A percentile compares a stretch with the other conserved stretches of the same genome.
Conservation (phyloP, 1,139 yeast species). For the Pneumocystis oryctolagi region DNA sequence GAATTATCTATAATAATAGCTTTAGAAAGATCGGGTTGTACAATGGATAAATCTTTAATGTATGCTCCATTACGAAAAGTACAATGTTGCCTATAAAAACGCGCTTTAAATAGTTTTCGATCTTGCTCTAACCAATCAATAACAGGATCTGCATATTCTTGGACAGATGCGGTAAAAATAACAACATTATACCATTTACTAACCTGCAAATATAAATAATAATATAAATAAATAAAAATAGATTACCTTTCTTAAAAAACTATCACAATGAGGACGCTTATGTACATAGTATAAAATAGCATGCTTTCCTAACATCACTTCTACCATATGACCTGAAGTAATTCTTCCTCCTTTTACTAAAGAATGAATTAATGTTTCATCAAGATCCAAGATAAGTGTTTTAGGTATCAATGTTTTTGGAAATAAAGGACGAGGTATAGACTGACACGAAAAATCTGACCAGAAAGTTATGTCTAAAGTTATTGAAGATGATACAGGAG, state of each 20-base stretch:
- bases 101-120: slow-evolving; percentile 35
- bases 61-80: slow-evolving; percentile 66
- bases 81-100: slow-evolving; percentile 73
- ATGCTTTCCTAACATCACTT: slow-evolving; percentile 49
- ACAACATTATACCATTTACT: slow-evolving; percentile 66
- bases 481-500: background rate
- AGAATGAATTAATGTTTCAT: slow-evolving; percentile 88
- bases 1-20: slow-evolving; percentile 80
- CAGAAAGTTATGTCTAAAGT: background rate
- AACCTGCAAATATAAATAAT: background rate
- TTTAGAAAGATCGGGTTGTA: slow-evolving; percentile 45
- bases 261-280: slow-evolving; percentile 83
- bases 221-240: slow-evolving; percentile 20
- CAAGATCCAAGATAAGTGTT: slow-evolving; percentile 71
- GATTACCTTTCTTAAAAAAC: slow-evolving; percentile 58
- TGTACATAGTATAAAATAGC: slow-evolving; percentile 80
- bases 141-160: slow-evolving; percentile 93
- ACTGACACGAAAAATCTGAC: background rate
- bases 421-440: background rate
- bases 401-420: slow-evolving; percentile 30
- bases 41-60: slow-evolving; percentile 60
- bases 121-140: slow-evolving; percentile 70
- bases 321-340: slow-evolving; percentile 60
- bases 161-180: slow-evolving; percentile 84
- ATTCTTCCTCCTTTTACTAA: slow-evolving; percentile 50